phyloP scores from a whole-genome alignment of 495 filamentous ascomycete species.

The Penicillium odoratum region DNA sequence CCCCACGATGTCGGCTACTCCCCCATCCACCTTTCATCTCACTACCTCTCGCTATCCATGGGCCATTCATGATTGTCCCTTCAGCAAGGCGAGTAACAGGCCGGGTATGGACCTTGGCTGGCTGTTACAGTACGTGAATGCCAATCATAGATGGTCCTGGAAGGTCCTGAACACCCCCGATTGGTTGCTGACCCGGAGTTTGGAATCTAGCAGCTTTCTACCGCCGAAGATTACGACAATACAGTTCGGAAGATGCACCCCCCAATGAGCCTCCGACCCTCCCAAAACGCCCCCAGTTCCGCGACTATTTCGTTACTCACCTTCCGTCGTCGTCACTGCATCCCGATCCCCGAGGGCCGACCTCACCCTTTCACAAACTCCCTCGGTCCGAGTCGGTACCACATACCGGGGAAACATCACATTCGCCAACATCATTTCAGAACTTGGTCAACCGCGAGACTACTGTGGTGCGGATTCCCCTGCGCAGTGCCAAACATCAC shows the following conservation, averaged over 20 bases:
- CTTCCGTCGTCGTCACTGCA: slow-evolving; percentile 91
- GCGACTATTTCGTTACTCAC: slow-evolving; percentile 96
- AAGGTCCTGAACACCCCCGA: slow-evolving; percentile 10
- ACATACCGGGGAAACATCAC: slow-evolving; percentile 56
- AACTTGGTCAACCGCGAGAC: slow-evolving; percentile 69
- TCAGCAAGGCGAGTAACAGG: slow-evolving; percentile 45
- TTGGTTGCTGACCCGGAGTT: slow-evolving; percentile 15
- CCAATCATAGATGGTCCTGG: background rate
- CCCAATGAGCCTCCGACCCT: slow-evolving; percentile 10
- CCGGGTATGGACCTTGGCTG: slow-evolving; percentile 40
- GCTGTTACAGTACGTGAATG: slow-evolving; percentile 36
- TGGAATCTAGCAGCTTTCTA: slow-evolving; percentile 24
- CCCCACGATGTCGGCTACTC: slow-evolving; percentile 10
- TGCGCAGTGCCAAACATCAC: slow-evolving; percentile 93
- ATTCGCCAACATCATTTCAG: slow-evolving; percentile 57
- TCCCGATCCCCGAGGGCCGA: slow-evolving; percentile 73
- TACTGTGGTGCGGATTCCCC: slow-evolving; percentile 96
- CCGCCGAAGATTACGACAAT: slow-evolving; percentile 18
- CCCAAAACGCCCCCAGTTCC: slow-evolving; percentile 62
- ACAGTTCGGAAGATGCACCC: slow-evolving; percentile 21
- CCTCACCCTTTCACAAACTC: slow-evolving; percentile 65
- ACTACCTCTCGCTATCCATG: slow-evolving; percentile 27
- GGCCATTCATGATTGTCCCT: slow-evolving; percentile 47
- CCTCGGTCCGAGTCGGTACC: slow-evolving; percentile 82
- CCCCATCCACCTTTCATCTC: slow-evolving; percentile 6